phyloP scores from a whole-genome alignment of 352 stramenopile genomes.

The Globisporangium paddicum region DNA sequence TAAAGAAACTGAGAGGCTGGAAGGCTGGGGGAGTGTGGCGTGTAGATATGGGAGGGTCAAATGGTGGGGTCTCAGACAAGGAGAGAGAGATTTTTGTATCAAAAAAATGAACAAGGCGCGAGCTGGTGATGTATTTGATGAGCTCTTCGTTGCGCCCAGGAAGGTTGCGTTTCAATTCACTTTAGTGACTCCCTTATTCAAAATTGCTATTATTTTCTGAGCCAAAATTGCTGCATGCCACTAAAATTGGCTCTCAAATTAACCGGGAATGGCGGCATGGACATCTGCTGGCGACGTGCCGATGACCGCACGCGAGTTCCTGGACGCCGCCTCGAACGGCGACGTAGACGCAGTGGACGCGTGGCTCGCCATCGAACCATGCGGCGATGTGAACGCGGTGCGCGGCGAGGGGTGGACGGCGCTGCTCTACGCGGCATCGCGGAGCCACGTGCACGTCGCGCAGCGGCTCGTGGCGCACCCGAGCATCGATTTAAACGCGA shows the following conservation, averaged over 20 bases:
- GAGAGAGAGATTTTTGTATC: not conserved
- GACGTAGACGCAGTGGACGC: conserved; percentile 31
- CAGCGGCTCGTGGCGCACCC: conserved; percentile 31
- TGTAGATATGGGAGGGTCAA: not conserved
- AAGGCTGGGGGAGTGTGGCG: not conserved
- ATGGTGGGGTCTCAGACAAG: not conserved
- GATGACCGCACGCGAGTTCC: conserved; percentile 26
- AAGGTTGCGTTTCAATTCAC: not conserved
- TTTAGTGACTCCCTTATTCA: not conserved
- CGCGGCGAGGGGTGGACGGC: conserved; percentile 66
- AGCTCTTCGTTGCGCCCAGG: not conserved
- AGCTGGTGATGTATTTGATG: not conserved
- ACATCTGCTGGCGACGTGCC: not conserved
- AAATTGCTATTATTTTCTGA: not conserved
- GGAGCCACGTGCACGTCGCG: conserved; percentile 37
- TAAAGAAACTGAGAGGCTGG: not conserved
- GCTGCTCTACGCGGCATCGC: conserved; percentile 59
- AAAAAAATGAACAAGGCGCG: not conserved
- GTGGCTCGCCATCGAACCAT: conserved; percentile 22
- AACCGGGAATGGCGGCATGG: not conserved
- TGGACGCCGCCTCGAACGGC: conserved; percentile 41
- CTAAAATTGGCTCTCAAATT: not conserved
- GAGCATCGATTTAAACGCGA: conserved; percentile 47
- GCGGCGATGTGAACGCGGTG: conserved; percentile 45
- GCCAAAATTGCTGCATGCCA: not conserved